phyloP scores from a whole-genome alignment of 2,329 filamentous ascomycete species.

The Fusarium sterilihyphosum region DNA sequence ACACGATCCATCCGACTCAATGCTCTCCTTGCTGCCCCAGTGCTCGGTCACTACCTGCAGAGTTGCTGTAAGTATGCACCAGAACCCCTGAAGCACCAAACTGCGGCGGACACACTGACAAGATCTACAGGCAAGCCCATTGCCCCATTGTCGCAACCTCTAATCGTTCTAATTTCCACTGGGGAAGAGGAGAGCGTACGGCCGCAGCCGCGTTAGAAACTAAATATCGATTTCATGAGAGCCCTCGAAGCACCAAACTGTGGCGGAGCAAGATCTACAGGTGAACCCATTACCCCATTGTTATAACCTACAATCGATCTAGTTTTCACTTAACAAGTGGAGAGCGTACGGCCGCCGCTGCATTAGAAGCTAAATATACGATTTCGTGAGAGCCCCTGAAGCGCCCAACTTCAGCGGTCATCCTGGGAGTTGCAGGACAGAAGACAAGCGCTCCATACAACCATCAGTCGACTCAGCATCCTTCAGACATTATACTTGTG shows the following conservation, averaged over 20 bases:
- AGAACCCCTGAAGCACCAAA: background rate
- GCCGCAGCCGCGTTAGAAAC: background rate
- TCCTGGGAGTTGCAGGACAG: background rate
- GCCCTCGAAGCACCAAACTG: background rate
- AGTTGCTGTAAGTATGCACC: background rate
- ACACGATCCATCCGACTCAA: background rate
- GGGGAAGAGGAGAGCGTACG: no score
- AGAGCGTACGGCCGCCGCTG: background rate
- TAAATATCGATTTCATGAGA: background rate
- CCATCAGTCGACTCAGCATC: background rate
- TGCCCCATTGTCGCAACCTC: background rate
- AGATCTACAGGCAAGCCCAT: background rate
- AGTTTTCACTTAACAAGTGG: background rate
- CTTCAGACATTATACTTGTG: background rate
- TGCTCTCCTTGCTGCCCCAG: background rate
- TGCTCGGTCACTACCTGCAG: background rate
- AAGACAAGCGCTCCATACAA: background rate
- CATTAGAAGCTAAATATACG: background rate
- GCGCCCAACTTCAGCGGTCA: background rate
- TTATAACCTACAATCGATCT: no score
- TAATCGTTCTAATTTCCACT: background rate
- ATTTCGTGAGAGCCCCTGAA: background rate
- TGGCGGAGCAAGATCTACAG: background rate
- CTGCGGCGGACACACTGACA: background rate
- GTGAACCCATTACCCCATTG: background rate